Evolutionary conservation across 2,329 filamentous ascomycete genomes (phyloP), one percentile per base, ranked within the genome.

Genomic region (Sporothrix brasiliensis): DNA sequence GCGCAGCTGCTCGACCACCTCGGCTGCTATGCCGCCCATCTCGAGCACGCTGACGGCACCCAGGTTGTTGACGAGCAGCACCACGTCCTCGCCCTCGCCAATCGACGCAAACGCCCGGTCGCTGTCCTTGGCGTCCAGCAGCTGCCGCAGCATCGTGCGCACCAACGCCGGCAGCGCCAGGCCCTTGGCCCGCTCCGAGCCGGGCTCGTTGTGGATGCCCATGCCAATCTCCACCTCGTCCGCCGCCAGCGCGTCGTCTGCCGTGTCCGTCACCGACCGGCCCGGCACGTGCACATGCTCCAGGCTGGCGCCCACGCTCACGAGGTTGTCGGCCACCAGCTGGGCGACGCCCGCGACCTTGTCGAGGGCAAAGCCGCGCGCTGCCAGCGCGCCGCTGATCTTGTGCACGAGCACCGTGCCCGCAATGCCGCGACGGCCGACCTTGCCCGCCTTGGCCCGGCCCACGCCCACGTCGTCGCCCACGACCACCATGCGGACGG

Each of bases 221-320:
- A 93, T 93, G 39, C 91, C 91, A 63, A 90, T 81, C 78, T 90
- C 88, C 34, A 89, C 85, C 77, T 89, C 86, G 52, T 82, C 85
- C 3, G 75, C 79, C 61, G 81, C 84, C 70, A 94, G 80, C 54
- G 75, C 78, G 39, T 89, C 88, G 30, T 88, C 86, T 13, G 83
- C 83, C 56, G 84, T 84, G 0, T 77, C 76, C 13, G 82, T 79
- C 7, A 83, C 77, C 1, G 83, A 86, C 72, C 93, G 86, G 4
- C 94, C 94, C 0, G 94, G 94, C 0, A 97, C 92, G 77, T 97
- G 94, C n/a, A 97, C 94, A 78, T 97, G 94, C 73, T 91, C 90
- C 54, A 97, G 82, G 68, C 92, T 94, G 3, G 92, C 91, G 19
- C 94, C 94, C 27, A 97, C 92, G 54, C 91, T 93, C 47, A 96